Evolutionary conservation across 192 early-diverging fungal genomes (phyloP).

Genomic region (Chytriomyces hyalinus): DNA sequence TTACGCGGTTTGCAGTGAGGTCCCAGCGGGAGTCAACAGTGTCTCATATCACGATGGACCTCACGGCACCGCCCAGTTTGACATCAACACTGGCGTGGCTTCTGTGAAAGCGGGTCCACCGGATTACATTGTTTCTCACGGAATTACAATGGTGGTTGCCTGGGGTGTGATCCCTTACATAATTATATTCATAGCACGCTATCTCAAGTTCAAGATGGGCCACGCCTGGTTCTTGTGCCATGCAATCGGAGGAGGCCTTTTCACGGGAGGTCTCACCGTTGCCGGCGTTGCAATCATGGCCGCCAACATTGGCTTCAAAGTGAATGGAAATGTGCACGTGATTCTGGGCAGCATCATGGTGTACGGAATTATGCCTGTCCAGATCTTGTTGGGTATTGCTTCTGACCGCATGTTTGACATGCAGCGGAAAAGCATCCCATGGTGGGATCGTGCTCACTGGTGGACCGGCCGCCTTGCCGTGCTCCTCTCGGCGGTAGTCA

Average conservation of each 20-base stretch:
- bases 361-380: conserved; percentile 16
- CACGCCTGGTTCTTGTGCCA: conserved; percentile 43
- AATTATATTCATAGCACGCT: conserved; percentile 49
- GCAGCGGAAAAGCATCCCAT: conserved; percentile 38
- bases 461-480: conserved; percentile 28
- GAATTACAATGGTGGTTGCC: conserved; percentile 40
- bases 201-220: conserved; percentile 47
- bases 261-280: conserved; percentile 18
- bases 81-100: conserved; percentile 20
- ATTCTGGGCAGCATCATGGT: conserved; percentile 16
- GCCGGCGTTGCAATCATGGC: conserved; percentile 37
- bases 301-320: not conserved
- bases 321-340: conserved; percentile 9
- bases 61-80: conserved; percentile 24
- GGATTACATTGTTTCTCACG: conserved; percentile 28
- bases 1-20: not conserved
- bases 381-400: conserved; percentile 40
- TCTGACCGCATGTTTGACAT: conserved; percentile 29
- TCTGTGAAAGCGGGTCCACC: not conserved
- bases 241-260: conserved; percentile 28
- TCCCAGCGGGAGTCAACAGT: not conserved
- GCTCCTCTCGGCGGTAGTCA: not conserved
- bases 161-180: conserved; percentile 43
- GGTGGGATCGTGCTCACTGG: conserved; percentile 51
- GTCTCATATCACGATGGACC: conserved; percentile 28